phyloP scores from a whole-genome alignment of 2,329 filamentous ascomycete species.

The Colletotrichum truncatum region DNA sequence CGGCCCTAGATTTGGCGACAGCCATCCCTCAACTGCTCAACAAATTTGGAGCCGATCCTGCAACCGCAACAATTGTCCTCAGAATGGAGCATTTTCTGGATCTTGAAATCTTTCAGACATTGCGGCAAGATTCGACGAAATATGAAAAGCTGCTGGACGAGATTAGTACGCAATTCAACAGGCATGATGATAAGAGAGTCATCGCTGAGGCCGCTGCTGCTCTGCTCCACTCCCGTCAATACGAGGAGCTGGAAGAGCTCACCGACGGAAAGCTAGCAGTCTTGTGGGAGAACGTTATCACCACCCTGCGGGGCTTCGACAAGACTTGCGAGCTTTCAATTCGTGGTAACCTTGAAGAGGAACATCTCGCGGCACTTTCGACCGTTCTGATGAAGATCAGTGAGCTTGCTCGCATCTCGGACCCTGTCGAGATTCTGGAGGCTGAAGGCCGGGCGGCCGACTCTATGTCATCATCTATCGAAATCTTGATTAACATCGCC shows the following conservation, averaged over 20 bases:
- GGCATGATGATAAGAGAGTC: conserved; percentile 89
- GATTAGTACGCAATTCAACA: conserved; percentile 91
- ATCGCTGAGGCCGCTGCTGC: conserved; percentile 85
- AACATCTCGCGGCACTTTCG: conserved; percentile 74
- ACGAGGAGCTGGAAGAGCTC: conserved; percentile 88
- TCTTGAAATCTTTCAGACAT: conserved; percentile 85
- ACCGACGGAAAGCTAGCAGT: conserved; percentile 82
- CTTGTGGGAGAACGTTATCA: conserved; percentile 86
- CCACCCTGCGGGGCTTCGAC: conserved; percentile 76
- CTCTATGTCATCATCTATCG: conserved; percentile 64
- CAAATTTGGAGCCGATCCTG: conserved; percentile 91
- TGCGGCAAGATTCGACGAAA: conserved; percentile 84
- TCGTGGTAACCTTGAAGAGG: conserved; percentile 73
- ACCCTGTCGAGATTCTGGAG: conserved; percentile 81
- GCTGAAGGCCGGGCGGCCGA: conserved; percentile 58
- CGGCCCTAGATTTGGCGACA: conserved; percentile 79
- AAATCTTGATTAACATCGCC: conserved; percentile 77
- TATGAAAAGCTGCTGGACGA: conserved; percentile 88
- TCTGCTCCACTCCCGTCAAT: conserved; percentile 84
- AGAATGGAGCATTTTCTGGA: conserved; percentile 88
- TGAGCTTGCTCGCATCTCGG: conserved; percentile 81
- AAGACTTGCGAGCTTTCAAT: conserved; percentile 76
- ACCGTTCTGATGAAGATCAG: conserved; percentile 82
- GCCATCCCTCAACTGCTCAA: conserved; percentile 87
- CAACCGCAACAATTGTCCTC: conserved; percentile 86